Evolutionary conservation across 768 basidiomycete genomes (phyloP).

Genomic region (Boletus insuetus): DNA sequence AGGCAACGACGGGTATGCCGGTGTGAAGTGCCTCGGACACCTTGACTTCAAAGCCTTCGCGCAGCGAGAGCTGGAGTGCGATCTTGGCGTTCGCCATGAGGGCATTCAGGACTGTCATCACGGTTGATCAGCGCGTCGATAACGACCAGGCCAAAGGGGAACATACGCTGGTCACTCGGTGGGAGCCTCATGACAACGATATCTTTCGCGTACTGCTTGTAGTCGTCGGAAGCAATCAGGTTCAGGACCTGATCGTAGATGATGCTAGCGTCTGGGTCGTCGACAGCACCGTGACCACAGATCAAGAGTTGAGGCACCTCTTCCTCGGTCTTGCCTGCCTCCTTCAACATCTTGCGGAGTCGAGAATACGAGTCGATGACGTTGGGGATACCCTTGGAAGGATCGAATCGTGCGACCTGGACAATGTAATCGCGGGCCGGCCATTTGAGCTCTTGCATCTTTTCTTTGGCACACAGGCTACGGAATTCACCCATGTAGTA

Average conservation of each 20-base stretch:
- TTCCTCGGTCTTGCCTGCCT: conserved; percentile 42
- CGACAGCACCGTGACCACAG: conserved; percentile 91
- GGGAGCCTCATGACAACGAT: conserved; percentile 77
- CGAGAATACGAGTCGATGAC: conserved; percentile 86
- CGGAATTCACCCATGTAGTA: conserved; percentile 91
- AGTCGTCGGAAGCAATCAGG: conserved; percentile 50
- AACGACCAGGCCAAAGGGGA: neutral
- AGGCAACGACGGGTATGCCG: conserved; percentile 83
- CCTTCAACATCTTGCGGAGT: conserved; percentile 66
- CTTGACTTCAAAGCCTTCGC: conserved; percentile 98
- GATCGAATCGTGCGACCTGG: conserved; percentile 95
- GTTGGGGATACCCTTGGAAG: conserved; percentile 77
- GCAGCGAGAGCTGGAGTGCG: conserved; percentile 86
- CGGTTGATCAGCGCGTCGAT: conserved; percentile 1
- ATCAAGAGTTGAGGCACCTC: conserved; percentile 73
- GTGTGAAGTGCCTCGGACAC: conserved; percentile 94
- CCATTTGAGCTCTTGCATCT: conserved; percentile 78
- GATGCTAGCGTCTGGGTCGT: conserved; percentile 92
- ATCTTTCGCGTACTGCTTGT: conserved; percentile 54
- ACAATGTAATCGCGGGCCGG: conserved; percentile 81
- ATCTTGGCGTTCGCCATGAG: conserved; percentile 88
- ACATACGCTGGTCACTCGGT: conserved; percentile 81
- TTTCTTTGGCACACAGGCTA: conserved; percentile 69
- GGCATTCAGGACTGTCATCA: conserved; percentile 69
- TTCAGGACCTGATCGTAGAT: conserved; percentile 80